Base-by-base conservation (phyloP, 108 stramenopile species). In the Epipyxis sp. region DNA sequence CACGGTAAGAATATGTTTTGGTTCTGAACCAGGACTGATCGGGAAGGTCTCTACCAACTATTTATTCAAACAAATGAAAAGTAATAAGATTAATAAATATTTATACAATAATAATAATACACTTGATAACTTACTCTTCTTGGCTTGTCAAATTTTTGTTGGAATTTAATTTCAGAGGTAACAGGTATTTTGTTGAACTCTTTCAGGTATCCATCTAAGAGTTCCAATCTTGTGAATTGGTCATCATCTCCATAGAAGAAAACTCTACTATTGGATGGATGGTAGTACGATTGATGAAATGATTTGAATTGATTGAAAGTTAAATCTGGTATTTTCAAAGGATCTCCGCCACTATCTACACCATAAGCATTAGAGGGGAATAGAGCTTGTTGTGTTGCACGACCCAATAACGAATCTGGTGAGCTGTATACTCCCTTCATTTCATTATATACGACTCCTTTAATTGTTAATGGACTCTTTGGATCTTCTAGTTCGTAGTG, bases 401-500 rank as follows among this genome's bases (percentile, higher is more conserved):
- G 85, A 61, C 85, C 87, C 67, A 95, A 69, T 32, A 94, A 86
- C 13, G 92, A 91, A 79, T 97, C 96, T 6, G 97, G 91, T 43
- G 87, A 89, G 32, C 92, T 93, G 79, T 98, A 98, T 2, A 98
- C 97, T 32, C 98, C 98, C 87, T 99, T 99, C 98, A 99, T 99
- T 88, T 99, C 98, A 77, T 97, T 98, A 91, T 91, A 99, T 6
- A 99, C 98, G 37, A 99, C 96, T 59, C 98, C 98, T 85, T 96
- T 95, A 91, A 93, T 96, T 27, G 89, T 92, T 35, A 95, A 81
- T 1, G 94, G 93, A 27, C 92, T 87, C 25, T 87, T 89, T 76
- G 88, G 85, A 59, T 92, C 80, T 59, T 96, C 95, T 41, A 95
- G 79, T 80, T 99, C 98, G 82, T 95, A 90, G 80, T 96, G 97